Conservation (phyloP, 192 early-diverging fungal genomes). For the Podila horticola region DNA sequence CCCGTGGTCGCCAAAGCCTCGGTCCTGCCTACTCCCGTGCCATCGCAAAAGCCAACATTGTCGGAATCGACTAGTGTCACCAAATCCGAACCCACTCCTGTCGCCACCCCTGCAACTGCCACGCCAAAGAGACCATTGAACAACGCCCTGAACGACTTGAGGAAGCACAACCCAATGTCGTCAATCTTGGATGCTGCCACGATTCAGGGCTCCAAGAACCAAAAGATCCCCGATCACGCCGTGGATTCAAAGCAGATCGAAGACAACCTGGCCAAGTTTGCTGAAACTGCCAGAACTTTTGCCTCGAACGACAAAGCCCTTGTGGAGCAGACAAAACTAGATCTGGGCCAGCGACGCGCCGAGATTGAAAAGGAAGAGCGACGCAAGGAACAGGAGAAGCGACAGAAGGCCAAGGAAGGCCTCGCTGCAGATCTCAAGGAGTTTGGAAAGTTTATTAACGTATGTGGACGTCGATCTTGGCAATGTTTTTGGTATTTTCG, state of each 20-base stretch:
- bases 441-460: slow-evolving; percentile 80
- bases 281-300: slow-evolving; percentile 67
- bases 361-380: slow-evolving; percentile 8
- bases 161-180: slow-evolving; percentile 58
- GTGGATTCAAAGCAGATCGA: slow-evolving; percentile 45
- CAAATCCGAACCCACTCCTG: neutral
- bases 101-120: neutral
- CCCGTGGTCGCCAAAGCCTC: neutral
- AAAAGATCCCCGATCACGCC: slow-evolving; percentile 61
- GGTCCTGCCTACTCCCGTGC: neutral
- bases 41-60: neutral
- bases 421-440: slow-evolving; percentile 82
- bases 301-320: slow-evolving; percentile 81
- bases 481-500: neutral
- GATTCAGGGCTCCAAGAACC: slow-evolving; percentile 47
- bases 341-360: slow-evolving; percentile 21
- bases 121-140: slow-evolving; percentile 10
- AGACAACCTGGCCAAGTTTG: slow-evolving; percentile 62
- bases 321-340: slow-evolving; percentile 73
- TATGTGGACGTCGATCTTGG: slow-evolving; percentile 2
- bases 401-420: slow-evolving; percentile 78
- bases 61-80: neutral
- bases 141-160: slow-evolving; percentile 57
- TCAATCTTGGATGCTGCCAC: slow-evolving; percentile 46
- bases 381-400: slow-evolving; percentile 60